phyloP scores from a whole-genome alignment of 768 basidiomycete genomes.

The Agrocybe chaxingu region DNA sequence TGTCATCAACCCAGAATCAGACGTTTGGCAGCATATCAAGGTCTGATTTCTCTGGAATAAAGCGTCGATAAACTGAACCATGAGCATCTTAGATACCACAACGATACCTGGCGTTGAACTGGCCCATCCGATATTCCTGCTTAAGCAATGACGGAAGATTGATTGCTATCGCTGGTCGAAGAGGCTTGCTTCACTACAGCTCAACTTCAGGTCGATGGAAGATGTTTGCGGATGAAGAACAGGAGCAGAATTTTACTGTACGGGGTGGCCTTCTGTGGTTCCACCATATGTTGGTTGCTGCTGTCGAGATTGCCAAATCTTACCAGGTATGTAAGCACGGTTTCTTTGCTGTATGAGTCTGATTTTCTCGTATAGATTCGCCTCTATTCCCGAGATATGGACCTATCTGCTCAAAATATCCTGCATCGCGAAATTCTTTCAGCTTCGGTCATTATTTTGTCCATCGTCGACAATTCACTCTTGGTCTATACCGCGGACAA shows the following conservation, averaged over 20 bases:
- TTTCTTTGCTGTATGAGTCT: neutral
- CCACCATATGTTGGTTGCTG: conserved; percentile 90
- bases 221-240: conserved; percentile 70
- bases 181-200: conserved; percentile 92
- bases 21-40: conserved; percentile 98
- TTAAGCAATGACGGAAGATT: conserved; percentile 88
- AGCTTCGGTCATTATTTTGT: conserved; percentile 81
- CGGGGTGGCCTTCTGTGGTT: conserved; percentile 96
- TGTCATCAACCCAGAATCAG: conserved; percentile 95
- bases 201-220: conserved; percentile 96
- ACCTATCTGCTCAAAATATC: conserved; percentile 78
- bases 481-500: conserved; percentile 95
- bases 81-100: conserved; percentile 66
- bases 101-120: conserved; percentile 84
- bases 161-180: conserved; percentile 87
- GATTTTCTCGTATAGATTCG: conserved; percentile 58
- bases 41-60: conserved; percentile 27
- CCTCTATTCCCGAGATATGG: conserved; percentile 89
- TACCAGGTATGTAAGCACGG: conserved; percentile 55
- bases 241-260: conserved; percentile 86
- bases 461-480: conserved; percentile 91
- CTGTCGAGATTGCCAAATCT: conserved; percentile 77
- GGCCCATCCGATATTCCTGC: conserved; percentile 92
- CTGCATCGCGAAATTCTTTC: conserved; percentile 76
- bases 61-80: neutral